phyloP scores from a whole-genome alignment of 2,329 filamentous ascomycete species.

The Diaporthe batatas region DNA sequence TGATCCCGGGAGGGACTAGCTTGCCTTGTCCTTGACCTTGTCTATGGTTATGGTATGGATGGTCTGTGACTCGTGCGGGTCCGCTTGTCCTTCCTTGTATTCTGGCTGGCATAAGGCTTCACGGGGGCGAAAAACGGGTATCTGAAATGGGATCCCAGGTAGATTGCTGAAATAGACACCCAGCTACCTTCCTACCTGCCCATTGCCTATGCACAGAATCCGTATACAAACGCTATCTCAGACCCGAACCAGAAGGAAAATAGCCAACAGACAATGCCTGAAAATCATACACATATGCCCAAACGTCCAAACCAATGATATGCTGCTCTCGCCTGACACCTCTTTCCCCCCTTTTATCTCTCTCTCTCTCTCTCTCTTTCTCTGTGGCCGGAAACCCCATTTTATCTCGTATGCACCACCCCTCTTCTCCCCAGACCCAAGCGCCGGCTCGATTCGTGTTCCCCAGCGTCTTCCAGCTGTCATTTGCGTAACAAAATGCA shows the following conservation, averaged over 20 bases:
- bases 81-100: not conserved
- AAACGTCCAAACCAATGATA: slow-evolving; percentile 14
- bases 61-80: no score
- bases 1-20: slow-evolving; percentile 47
- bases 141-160: not conserved
- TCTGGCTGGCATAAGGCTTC: not conserved
- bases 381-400: not conserved
- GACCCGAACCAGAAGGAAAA: not conserved
- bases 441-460: slow-evolving; percentile 20
- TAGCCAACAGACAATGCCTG: slow-evolving; percentile 17
- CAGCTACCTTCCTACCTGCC: slow-evolving; percentile 4
- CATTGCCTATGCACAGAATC: not conserved
- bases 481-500: not conserved
- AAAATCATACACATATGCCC: not conserved
- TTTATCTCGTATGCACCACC: slow-evolving; percentile 5
- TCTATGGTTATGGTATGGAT: not conserved
- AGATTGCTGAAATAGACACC: slow-evolving; percentile 12
- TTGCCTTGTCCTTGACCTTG: no score
- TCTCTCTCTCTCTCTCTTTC: not conserved
- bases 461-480: not conserved
- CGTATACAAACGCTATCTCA: slow-evolving; percentile 20
- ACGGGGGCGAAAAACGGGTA: no score
- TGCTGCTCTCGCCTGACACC: not conserved
- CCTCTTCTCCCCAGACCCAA: slow-evolving; percentile 1
- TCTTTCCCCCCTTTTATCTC: not conserved